Evolutionary conservation across 2,329 filamentous ascomycete genomes (phyloP), one percentile per base, ranked within the genome.

Genomic region (Xylaria sp.): DNA sequence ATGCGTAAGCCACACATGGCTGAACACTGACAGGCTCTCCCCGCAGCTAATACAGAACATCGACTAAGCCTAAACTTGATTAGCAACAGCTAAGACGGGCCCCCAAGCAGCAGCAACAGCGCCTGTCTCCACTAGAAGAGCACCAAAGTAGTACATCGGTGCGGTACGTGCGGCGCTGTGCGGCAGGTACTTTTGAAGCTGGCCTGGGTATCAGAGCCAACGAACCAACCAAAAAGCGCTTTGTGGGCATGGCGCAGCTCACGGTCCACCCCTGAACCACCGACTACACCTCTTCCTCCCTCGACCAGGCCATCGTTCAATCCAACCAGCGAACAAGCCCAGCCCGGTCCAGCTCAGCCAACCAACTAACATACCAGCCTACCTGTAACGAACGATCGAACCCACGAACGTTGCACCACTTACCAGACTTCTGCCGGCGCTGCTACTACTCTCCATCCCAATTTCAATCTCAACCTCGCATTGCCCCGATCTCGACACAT

Each of bases 231-330:
- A 67, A 11, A 14, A 34, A 11, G 8, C 21, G 7, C 17, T 24
- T 36, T 64, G 55, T 64, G 62, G 55, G 54, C 61, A 58, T 51
- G 45, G 34, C 21, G 61, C 61, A 64, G 62, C 48, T 54, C 55
- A 30, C 48, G 39, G 21, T 50, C 64, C 55, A 64, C 45, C 53
- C 64, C 57, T 47, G 50, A 50, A 56, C 57, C 30, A 65, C 58
- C 51, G 34, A 61, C 24, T 50, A 53, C 50, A 21, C 50, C 69
- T 64, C 64, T 69, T 66, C 60, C 55, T 61, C 53, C 30, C 60
- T 71, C 69, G 60, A 69, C 66, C 51, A 66, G 61, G 45, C 56
- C 64, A 61, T 61, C 56, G 54, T 67, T 61, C 67, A 70, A 71
- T 69, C 66, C 66, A 69, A 65, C 63, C 69, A 59, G 42, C 62